Evolutionary conservation across 352 stramenopile species (phyloP).

Genomic region (Aphanomyces invadans): DNA sequence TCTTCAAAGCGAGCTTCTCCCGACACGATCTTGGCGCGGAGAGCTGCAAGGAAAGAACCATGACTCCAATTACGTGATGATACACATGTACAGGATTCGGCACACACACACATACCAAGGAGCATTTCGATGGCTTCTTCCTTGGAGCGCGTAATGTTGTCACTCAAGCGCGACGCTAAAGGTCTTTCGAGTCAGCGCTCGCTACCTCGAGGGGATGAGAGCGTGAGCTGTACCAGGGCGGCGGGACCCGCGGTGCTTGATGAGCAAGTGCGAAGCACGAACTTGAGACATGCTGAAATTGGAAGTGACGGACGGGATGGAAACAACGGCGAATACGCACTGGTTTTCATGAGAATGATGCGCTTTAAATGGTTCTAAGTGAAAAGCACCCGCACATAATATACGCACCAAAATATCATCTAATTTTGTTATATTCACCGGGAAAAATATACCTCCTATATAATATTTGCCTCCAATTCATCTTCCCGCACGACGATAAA

Average conservation of each 20-base stretch:
- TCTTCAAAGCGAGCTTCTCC: slow-evolving; percentile 72
- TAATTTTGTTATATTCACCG: too few relatives aligned
- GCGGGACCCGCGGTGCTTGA: slow-evolving; percentile 91
- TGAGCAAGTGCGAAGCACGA: slow-evolving; percentile 86
- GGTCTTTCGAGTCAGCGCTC: background rate
- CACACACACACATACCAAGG: too few relatives aligned
- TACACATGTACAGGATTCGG: slow-evolving; percentile 2
- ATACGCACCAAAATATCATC: too few relatives aligned
- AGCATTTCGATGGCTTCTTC: slow-evolving; percentile 85
- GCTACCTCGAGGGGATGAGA: too few relatives aligned
- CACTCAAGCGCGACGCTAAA: slow-evolving; percentile 77
- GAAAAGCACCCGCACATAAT: background rate
- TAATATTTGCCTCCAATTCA: too few relatives aligned
- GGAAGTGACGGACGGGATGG: too few relatives aligned
- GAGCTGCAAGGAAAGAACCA: slow-evolving; percentile 30
- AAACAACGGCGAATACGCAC: too few relatives aligned
- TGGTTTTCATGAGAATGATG: too few relatives aligned
- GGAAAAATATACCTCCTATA: too few relatives aligned
- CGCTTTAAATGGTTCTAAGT: background rate
- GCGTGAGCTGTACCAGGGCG: slow-evolving; percentile 67
- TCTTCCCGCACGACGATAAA: too few relatives aligned
- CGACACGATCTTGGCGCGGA: slow-evolving; percentile 74
- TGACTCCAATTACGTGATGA: background rate
- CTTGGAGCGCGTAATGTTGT: slow-evolving; percentile 87
- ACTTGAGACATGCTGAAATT: slow-evolving; percentile 40